These are phyloP conservation scores for Vigna reflexopilosa DNA, from an alignment of 306 rosid genomes.

Conservation along the genomic window DNA sequence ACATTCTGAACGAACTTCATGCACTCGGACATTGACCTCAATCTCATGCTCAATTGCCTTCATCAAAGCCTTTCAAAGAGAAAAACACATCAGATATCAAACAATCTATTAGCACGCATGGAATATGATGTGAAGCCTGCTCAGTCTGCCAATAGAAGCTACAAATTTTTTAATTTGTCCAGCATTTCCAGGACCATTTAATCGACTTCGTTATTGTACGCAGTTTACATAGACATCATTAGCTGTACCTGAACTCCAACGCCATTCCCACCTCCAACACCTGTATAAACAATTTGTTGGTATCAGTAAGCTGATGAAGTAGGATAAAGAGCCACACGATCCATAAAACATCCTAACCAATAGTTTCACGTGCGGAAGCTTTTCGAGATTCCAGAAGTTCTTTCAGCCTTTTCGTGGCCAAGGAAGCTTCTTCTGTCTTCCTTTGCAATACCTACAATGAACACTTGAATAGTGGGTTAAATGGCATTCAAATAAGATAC, in stretches of 20 bases:
- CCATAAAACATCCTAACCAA: conserved; percentile 53
- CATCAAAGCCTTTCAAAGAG: conserved; percentile 70
- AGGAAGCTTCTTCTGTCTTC: conserved; percentile 92
- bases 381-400: conserved; percentile 90
- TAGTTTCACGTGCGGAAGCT: conserved; percentile 77
- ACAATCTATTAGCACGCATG: conserved; percentile 14
- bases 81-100: conserved; percentile 31
- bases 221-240: conserved; percentile 31
- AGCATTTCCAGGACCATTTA: conserved; percentile 20
- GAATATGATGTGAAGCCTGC: conserved; percentile 17
- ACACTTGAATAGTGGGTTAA: conserved; percentile 31
- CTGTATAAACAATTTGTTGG: conserved; percentile 50
- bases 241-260: conserved; percentile 79
- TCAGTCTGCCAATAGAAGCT: conserved; percentile 8
- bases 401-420: conserved; percentile 94
- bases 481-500: conserved; percentile 25
- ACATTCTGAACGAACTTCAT: conserved; percentile 94
- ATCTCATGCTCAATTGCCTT: conserved; percentile 90
- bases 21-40: conserved; percentile 87
- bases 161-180: conserved; percentile 18
- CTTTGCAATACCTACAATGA: conserved; percentile 84
- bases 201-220: conserved; percentile 29
- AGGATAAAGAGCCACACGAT: conserved; percentile 8
- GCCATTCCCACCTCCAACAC: conserved; percentile 69
- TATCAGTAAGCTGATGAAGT: conserved; percentile 29